These are phyloP conservation scores for Lagenidium giganteum DNA, from an alignment of 352 stramenopile species.

Conservation along the genomic window DNA sequence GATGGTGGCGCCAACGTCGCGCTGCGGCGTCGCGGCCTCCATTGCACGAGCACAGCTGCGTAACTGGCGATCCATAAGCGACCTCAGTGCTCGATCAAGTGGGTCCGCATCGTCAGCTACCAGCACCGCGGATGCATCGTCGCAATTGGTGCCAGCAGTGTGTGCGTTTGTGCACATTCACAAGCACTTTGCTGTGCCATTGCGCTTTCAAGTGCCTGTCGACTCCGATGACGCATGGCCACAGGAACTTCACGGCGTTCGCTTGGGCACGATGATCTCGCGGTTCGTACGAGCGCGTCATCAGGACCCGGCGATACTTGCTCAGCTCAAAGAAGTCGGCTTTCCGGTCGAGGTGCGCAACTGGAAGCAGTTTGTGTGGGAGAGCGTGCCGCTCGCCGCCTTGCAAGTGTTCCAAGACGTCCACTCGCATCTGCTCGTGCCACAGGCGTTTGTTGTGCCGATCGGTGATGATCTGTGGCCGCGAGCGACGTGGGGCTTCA, in stretches of 20 bases:
- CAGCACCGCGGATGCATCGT: too few species aligned
- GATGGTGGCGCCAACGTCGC: too few species aligned
- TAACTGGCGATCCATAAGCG: too few species aligned
- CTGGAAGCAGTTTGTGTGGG: slow-evolving; percentile 43
- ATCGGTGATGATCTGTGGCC: slow-evolving; percentile 22
- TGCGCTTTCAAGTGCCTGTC: slow-evolving; percentile 20
- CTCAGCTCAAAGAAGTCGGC: slow-evolving; percentile 22
- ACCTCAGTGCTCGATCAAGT: too few species aligned
- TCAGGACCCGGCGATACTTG: neutral
- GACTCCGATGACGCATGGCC: slow-evolving; percentile 22
- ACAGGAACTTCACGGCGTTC: slow-evolving; percentile 24
- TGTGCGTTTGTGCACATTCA: too few species aligned
- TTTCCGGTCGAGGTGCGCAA: slow-evolving; percentile 19
- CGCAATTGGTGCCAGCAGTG: too few species aligned
- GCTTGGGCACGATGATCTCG: slow-evolving; percentile 29
- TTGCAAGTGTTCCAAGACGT: slow-evolving; percentile 26
- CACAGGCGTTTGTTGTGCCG: slow-evolving; percentile 33
- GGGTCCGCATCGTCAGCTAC: too few species aligned
- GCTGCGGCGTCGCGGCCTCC: too few species aligned
- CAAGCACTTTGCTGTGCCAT: slow-evolving; percentile 64
- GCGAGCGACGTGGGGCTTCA: slow-evolving; percentile 25
- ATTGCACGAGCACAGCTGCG: too few species aligned
- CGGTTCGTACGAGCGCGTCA: slow-evolving; percentile 16
- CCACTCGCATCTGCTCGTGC: slow-evolving; percentile 29
- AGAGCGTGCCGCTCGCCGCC: slow-evolving; percentile 19